phyloP scores from a whole-genome alignment of 495 filamentous ascomycete species.

The Acidomyces sp. region DNA sequence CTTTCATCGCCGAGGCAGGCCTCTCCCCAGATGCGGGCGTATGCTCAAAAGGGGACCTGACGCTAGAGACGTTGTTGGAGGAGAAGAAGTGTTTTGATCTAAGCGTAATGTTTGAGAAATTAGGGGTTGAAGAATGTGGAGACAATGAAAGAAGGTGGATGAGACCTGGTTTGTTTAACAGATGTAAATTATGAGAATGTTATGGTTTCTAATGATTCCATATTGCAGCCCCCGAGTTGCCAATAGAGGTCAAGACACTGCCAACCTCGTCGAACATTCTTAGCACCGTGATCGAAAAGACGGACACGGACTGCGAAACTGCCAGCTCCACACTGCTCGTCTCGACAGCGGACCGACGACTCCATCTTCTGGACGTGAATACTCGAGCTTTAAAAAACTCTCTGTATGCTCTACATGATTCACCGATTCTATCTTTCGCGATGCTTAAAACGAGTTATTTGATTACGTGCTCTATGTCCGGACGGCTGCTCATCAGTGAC shows the following conservation, averaged over 20 bases:
- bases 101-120: conserved; percentile 43
- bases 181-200: neutral
- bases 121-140: conserved; percentile 33
- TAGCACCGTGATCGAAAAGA: conserved; percentile 31
- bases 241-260: conserved; percentile 30
- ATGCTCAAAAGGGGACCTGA: conserved; percentile 34
- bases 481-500: conserved; percentile 38
- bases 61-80: conserved; percentile 50
- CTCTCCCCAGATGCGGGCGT: conserved; percentile 37
- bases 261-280: conserved; percentile 44
- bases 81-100: conserved; percentile 54
- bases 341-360: conserved; percentile 41
- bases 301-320: neutral
- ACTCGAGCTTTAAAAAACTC: conserved; percentile 23
- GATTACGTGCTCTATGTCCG: conserved; percentile 51
- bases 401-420: conserved; percentile 37
- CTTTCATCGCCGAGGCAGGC: conserved; percentile 50
- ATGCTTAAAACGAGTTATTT: conserved; percentile 27
- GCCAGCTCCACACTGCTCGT: conserved; percentile 21
- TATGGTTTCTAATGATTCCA: neutral
- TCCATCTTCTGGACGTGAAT: conserved; percentile 34
- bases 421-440: conserved; percentile 44
- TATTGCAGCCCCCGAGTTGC: conserved; percentile 36
- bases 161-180: conserved; percentile 1
- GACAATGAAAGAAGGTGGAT: conserved; percentile 30